These are phyloP conservation scores for Scleroderma bovista DNA, from an alignment of 768 basidiomycete genomes.

Conservation along the genomic window DNA sequence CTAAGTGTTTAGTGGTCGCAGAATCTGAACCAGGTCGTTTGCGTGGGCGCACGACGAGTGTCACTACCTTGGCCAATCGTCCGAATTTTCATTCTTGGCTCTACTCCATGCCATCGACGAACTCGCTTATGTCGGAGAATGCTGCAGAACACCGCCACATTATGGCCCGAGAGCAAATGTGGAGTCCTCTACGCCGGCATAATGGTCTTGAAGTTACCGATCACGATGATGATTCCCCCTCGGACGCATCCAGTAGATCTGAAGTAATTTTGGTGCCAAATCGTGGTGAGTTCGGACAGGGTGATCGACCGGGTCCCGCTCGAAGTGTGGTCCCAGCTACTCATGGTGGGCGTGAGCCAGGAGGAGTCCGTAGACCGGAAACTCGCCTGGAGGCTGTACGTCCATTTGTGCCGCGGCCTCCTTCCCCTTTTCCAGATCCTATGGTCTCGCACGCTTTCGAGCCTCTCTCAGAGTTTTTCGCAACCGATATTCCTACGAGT, in stretches of 20 bases:
- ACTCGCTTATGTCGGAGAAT: conserved; percentile 40
- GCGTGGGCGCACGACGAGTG: conserved; percentile 4
- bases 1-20: not conserved
- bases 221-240: not conserved
- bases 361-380: not conserved
- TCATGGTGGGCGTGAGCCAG: not conserved
- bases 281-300: not conserved
- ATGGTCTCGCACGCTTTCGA: not conserved
- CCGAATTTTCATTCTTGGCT: conserved; percentile 14
- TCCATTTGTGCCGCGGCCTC: not conserved
- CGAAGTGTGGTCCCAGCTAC: not conserved
- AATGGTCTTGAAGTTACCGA: conserved; percentile 4
- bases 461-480: not conserved
- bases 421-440: not conserved
- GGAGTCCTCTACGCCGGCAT: conserved; percentile 15
- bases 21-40: not conserved
- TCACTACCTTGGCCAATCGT: conserved; percentile 4
- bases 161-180: conserved; percentile 33
- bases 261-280: not conserved
- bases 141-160: conserved; percentile 37
- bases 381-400: not conserved
- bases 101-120: conserved; percentile 29
- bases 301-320: not conserved
- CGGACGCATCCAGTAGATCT: not conserved
- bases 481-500: not conserved